Evolutionary conservation across 2,329 filamentous ascomycete genomes (phyloP), one percentile per base, ranked within the genome.

Genomic region (Thyridium curvatum): DNA sequence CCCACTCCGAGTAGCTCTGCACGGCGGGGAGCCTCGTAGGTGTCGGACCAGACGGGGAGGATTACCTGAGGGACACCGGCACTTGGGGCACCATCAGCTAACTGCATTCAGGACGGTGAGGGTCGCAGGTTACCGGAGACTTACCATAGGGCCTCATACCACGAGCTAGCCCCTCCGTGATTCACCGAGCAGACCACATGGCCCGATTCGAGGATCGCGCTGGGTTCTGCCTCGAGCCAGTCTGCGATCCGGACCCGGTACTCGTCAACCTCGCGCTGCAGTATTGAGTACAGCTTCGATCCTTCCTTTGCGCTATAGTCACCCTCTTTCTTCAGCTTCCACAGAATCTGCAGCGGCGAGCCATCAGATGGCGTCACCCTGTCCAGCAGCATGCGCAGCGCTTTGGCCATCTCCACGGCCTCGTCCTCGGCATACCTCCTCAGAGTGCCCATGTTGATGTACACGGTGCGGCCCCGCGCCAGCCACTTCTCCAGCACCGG

Each of bases 401-500:
- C 62, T 0, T 32, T 34, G 0, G 64, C 62, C 26, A 74, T 58
- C 26, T 67, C 61, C 8, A 52, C 35, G 0, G 63, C 65, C 34
- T 64, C 56, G 0, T 55, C 48, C 3, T 58, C 50, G 1, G 53
- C 48, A 4, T 59, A 48, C 0, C 46, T 48, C 34, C 56, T 51
- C 3, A 62, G 54, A 0, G 68, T 67, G 1, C 72, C 72, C 2
- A 74, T 50, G 42, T 69, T 72, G 28, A 75, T 57, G n/a, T 71
- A 59, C 0, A 76, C 50, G 0, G 68, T 73, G 3, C 66, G 65
- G 0, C 54, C 54, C 3, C 52, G 47, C 1, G 49, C 44, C 4
- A 74, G 53, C 72, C 71, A 75, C 2, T 33, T 32, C 2, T 52
- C 49, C 8, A 75, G 51, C n/a, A 62, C 57, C 0, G 62, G 54